phyloP scores from a whole-genome alignment of 305 asterid species.

The Fraxinus velutina region DNA sequence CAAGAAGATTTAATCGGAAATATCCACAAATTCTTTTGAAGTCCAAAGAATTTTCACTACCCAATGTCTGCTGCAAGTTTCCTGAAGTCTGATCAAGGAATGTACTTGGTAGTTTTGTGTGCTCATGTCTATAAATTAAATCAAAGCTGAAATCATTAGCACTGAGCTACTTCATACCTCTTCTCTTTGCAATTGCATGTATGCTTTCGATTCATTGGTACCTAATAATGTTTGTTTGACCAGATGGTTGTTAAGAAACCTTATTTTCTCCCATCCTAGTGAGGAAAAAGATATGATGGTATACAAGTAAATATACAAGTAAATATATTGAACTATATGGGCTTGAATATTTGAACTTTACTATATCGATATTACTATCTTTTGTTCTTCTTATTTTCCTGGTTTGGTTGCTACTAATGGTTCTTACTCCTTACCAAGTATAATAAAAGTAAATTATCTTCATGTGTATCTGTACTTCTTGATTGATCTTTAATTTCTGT shows the following conservation, averaged over 20 bases:
- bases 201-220: not conserved
- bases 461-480: not conserved
- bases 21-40: too few relatives aligned
- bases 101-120: not conserved
- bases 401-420: not conserved
- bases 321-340: not conserved
- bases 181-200: not conserved
- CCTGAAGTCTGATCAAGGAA: not conserved
- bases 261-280: not conserved
- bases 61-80: not conserved
- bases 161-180: not conserved
- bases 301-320: not conserved
- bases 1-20: too few relatives aligned
- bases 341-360: not conserved
- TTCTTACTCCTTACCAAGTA: conserved; percentile 9
- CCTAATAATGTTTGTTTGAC: not conserved
- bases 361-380: not conserved
- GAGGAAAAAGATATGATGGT: not conserved
- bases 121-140: not conserved
- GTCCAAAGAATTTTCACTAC: not conserved
- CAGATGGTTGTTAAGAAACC: not conserved
- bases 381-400: not conserved
- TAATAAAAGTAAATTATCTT: not conserved
- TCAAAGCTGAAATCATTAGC: not conserved
- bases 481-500: conserved; percentile 20